Base-by-base conservation (phyloP, 768 basidiomycete genomes). In the Boletus speciosus region DNA sequence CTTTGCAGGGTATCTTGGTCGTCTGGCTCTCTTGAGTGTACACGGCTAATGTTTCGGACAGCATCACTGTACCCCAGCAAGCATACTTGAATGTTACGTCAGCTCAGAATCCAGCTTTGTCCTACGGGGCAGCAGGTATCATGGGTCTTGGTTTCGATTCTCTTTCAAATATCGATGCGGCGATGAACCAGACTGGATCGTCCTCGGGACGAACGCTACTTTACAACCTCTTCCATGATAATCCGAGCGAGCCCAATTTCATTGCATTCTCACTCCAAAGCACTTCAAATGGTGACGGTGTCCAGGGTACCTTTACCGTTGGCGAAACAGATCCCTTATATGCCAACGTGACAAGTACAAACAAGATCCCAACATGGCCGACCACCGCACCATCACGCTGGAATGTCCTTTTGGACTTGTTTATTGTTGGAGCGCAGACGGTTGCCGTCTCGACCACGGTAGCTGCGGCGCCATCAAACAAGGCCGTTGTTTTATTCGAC, bases 231-330 rank as follows among this genome's bases (percentile, higher is more conserved):
- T 93, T 93, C 68, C 71, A 75, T 21, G 76, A 80, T 61, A 85
- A 91, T 68, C 81, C 82, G 4, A 70, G 65, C 10, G 81, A 88
- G 63, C 88, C 89, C 44, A 93, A 93, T 62, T 93, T 83, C 67
- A 86, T 93, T 59, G 82, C 89, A 1, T 86, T 93, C 62, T 78
- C 86, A 1, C 74, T 93, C 27, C 82, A 88, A 62, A 74, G 89
- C 49, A 79, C 76, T 41, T 73, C 77, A 10, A 78, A 86, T 37
- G 66, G 65, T 9, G 78, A 79, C 55, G 80, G 80, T 31, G 76
- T 87, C 3, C 72, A 83, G 58, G 90, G 92, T 2, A 82, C 73
- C 32, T 85, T 93, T 66, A 75, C 88, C 5, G 81, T 93, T 58
- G 90, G 88, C 48, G 89, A 91, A 70, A 74, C 79, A 39, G 86